Base-by-base conservation (phyloP, 1,284 basidiomycete species). In the Takashimella koratensis region DNA sequence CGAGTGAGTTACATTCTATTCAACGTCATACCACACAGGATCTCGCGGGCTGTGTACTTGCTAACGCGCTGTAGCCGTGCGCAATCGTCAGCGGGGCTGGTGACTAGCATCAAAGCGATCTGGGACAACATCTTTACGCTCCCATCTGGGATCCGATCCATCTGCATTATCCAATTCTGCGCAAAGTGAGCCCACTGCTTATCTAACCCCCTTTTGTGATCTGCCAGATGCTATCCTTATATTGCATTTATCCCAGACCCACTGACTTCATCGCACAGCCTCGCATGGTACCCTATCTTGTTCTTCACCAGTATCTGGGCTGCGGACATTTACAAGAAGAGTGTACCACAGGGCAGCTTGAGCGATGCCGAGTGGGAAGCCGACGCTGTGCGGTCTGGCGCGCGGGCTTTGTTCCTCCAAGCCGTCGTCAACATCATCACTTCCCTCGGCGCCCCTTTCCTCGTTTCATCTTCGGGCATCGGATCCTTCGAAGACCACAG, bases 241-340 rank as follows among this genome's bases (percentile, higher is more conserved):
- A n/a, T n/a, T 56, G 26, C 36, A 8, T 41, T 6, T 10, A 30
- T 46, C 39, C 42, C 48, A 55, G 26, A 25, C n/a, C 54, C 19
- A 26, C 6, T 16, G 44, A n/a, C n/a, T n/a, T n/a, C n/a, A n/a
- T n/a, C 39, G n/a, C n/a, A n/a, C n/a, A 90, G 84, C 82, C 79
- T 90, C 53, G 87, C 83, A 3, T 94, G 91, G 91, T 94, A 92
- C 64, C 91, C 91, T 0, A 78, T 92, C 24, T 78, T 94, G 2
- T 94, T 95, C 76, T 95, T 91, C 77, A 86, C 86, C 0, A 86
- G 87, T 0, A 78, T 89, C 12, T 97, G 92, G 77, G 82, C 95
- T 47, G 87, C 87, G 11, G 91, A 94, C 65, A 81, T 94, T 12
- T 85, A 95, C 79, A 87, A 85, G 61, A 77, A 77, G 3, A 72